Base-by-base conservation (phyloP, 768 basidiomycete genomes). In the Paxillus involutus region DNA sequence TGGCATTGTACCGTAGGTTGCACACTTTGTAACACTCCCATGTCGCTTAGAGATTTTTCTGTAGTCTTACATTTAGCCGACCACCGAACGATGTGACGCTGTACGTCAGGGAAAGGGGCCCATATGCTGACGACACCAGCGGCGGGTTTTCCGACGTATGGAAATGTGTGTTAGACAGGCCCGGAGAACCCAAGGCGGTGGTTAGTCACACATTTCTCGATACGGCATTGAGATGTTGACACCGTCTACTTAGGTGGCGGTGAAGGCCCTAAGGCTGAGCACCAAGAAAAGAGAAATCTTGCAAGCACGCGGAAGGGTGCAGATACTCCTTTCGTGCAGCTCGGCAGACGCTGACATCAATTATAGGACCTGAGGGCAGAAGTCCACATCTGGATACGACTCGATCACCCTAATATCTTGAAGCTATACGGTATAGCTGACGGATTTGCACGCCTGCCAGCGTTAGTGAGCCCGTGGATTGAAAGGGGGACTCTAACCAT, bases 121-220 rank as follows among this genome's bases (percentile, higher is more conserved):
- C 62, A 36, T 59, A 42, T 24, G 16, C 77, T 2, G 66, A 70
- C 44, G 74, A 75, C 0, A 19, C 39, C 10, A 73, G 73, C 55
- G 77, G 77, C 8, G 77, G 76, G 11, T 78, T 75, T 57, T 71
- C 74, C 13, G 77, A 79, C 58, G 70, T 78, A 16, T 78, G 73
- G 73, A 72, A 63, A 47, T 74, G 72, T 1, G 60, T 63, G 21
- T 6, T 76, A 73, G 74, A 5, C 17, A 16, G 9, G 14, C 19
- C 43, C 10, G 21, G 12, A 7, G 24, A 21, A 13, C 24, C 21
- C 3, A 26, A 3, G 24, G 16, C 6, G 10, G 2, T 8, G 6
- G 43, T 44, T 40, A 40, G 39, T 40, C 39, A 8, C 2, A 3
- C 21, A 44, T 29, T 21, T 26, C 16, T 21, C 26, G 9, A 29